Percentiles rank a stretch among this genome's conserved stretches.
Conservation (phyloP, 1,284 basidiomycete species). For the Gymnopus androsaceus region DNA sequence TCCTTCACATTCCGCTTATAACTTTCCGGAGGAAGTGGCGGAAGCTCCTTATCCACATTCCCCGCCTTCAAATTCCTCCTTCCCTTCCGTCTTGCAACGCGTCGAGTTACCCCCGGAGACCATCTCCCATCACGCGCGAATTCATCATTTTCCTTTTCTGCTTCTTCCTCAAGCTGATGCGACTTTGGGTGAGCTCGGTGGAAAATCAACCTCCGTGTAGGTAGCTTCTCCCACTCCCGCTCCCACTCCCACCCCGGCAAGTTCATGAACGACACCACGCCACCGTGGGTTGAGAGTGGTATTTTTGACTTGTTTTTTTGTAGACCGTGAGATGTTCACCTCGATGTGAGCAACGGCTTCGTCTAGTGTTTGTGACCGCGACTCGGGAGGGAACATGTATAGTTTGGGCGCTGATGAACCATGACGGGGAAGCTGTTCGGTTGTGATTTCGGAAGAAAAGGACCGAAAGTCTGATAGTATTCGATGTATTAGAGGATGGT, state of each 20-base stretch:
- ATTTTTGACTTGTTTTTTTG: conserved; percentile 6
- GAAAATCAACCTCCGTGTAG: not conserved
- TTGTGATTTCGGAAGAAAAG: not conserved
- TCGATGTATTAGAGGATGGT: conserved; percentile 3
- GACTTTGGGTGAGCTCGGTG: no score
- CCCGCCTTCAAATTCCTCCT: not conserved
- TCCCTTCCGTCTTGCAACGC: not conserved
- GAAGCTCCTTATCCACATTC: conserved; percentile 5
- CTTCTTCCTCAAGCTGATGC: not conserved
- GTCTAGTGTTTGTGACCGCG: conserved; percentile 5
- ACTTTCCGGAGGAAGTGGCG: conserved; percentile 5
- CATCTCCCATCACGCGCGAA: no score
- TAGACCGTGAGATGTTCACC: conserved; percentile 3
- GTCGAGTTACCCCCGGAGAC: not conserved
- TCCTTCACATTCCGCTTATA: not conserved
- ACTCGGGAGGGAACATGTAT: not conserved
- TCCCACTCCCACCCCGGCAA: no score
- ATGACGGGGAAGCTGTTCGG: not conserved
- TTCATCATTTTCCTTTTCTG: no score
- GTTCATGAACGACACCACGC: conserved; percentile 6
- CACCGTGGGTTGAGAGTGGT: conserved; percentile 2
- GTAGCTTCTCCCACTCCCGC: no score
- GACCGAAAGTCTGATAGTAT: not conserved
- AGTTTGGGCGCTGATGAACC: not conserved
- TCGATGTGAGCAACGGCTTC: conserved; percentile 13